Percentiles rank a stretch among this genome's conserved stretches.
Conservation (phyloP, 768 basidiomycete genomes). For the Xanthoconium stramineum region DNA sequence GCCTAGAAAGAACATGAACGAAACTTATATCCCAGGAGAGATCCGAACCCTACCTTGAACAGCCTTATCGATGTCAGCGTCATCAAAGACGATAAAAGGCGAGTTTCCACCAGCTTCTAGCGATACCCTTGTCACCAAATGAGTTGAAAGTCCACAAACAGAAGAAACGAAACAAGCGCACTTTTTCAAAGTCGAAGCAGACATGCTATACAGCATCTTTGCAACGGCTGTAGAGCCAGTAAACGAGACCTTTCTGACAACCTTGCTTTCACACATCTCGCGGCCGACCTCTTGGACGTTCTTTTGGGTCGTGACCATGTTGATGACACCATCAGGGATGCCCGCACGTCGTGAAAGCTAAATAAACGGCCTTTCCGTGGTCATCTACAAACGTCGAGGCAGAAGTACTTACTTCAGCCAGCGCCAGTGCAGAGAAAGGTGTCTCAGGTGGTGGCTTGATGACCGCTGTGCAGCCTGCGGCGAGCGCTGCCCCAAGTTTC, state of each 20-base stretch:
- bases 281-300: constrained; percentile 85
- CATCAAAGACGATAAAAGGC: constrained; percentile 96
- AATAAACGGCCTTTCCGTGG: not conserved
- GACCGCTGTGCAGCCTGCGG: constrained; percentile 94
- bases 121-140: constrained; percentile 44
- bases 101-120: constrained; percentile 93
- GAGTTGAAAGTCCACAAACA: not conserved
- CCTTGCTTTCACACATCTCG: constrained; percentile 88
- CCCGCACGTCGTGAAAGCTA: constrained; percentile 88
- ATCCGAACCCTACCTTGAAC: constrained; percentile 59
- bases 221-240: constrained; percentile 86
- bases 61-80: constrained; percentile 90
- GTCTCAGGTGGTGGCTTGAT: constrained; percentile 96
- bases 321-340: constrained; percentile 91
- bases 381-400: not conserved
- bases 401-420: constrained; percentile 65
- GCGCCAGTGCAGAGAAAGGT: constrained; percentile 87
- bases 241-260: constrained; percentile 86
- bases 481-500: constrained; percentile 86
- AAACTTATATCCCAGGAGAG: not conserved
- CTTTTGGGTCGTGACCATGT: constrained; percentile 86
- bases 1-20: constrained; percentile 36
- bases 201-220: constrained; percentile 68
- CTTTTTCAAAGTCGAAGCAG: constrained; percentile 82
- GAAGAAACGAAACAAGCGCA: constrained; percentile 28